Conservation (phyloP, 2,329 filamentous ascomycete genomes). For the Cryphonectria naterciae region DNA sequence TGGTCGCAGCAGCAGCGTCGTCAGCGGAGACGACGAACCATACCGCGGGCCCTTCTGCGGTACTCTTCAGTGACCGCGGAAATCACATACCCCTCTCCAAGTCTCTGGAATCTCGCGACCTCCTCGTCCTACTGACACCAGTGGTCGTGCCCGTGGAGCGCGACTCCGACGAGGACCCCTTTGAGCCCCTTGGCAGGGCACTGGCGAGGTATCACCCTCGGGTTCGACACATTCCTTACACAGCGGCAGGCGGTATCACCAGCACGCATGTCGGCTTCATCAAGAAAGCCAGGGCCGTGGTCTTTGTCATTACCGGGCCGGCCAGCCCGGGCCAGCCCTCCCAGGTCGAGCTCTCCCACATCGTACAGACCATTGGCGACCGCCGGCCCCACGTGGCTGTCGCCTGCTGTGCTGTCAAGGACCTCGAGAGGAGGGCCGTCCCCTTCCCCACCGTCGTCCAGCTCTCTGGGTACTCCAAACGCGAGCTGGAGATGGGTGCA, state of each 20-base stretch:
- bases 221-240: slow-evolving; percentile 74
- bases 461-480: slow-evolving; percentile 50
- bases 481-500: slow-evolving; percentile 55
- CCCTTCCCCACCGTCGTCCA: slow-evolving; percentile 58
- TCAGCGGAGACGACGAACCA: slow-evolving; percentile 32
- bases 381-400: slow-evolving; percentile 56
- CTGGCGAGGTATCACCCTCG: slow-evolving; percentile 62
- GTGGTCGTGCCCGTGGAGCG: slow-evolving; percentile 52
- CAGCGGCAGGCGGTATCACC: slow-evolving; percentile 65
- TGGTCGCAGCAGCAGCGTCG: slow-evolving; percentile 30
- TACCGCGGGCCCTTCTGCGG: slow-evolving; percentile 30
- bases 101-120: slow-evolving; percentile 51
- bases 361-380: slow-evolving; percentile 49
- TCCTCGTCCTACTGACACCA: slow-evolving; percentile 66
- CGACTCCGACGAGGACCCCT: slow-evolving; percentile 60
- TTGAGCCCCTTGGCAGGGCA: slow-evolving; percentile 70
- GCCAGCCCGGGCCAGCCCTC: slow-evolving; percentile 52
- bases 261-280: slow-evolving; percentile 66
- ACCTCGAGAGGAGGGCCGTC: slow-evolving; percentile 43
- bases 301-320: slow-evolving; percentile 63
- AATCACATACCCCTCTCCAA: slow-evolving; percentile 52
- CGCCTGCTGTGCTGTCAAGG: slow-evolving; percentile 52
- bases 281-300: slow-evolving; percentile 59
- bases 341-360: slow-evolving; percentile 56
- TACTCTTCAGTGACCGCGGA: slow-evolving; percentile 47